Evolutionary conservation across 164 flowering plant species (phyloP), one percentile per base, ranked within the genome.

Genomic region (Kalanchoe fedtschenkoi): DNA sequence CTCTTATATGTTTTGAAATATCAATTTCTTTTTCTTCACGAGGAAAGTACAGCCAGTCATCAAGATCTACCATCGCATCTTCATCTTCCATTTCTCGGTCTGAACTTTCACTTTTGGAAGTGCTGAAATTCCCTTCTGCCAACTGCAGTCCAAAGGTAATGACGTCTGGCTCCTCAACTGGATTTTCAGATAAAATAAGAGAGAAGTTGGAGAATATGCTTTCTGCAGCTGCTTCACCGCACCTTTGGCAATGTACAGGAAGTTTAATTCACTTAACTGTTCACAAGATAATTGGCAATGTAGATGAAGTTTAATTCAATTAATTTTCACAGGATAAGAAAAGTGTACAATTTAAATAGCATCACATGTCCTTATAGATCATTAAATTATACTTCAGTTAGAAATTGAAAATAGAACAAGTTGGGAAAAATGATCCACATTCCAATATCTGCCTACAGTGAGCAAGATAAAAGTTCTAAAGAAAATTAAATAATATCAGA

Each of bases 1-100:
- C 99, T 61, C 99, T 71, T 22, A 95, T 76, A 61, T 76, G 73
- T 76, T 91, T 95, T 14, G 99, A 88, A 30, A 93, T 91, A 65
- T 91, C 97, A 8, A 89, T 78, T 62, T 81, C 82, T 65, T 76
- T 86, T 26, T 81, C 78, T 68, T 79, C 86, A 2, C 74, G 64
- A 46, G 96, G 99, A 64, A 95, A 95, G 69, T 88, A 73, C 16
- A 91, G 78, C 66, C 76, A 66, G 71, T 95, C 96, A 32, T 95
- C 99, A 69, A 37, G 34, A 11, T 82, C 84, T n/a, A 83, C 71
- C 4, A 54, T 65, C 37, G 66, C 68, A 2, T 66, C 63, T 8
- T 68, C 67, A 34, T 78, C 87, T 22, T 75, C 84, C 1, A 66
- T 82, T 11, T 38, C 71, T 3, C 65, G 72, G 22, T 60, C 69